These are phyloP conservation scores for Nelumbo lutea DNA, from an alignment of 164 flowering plant species.

Conservation along the genomic window DNA sequence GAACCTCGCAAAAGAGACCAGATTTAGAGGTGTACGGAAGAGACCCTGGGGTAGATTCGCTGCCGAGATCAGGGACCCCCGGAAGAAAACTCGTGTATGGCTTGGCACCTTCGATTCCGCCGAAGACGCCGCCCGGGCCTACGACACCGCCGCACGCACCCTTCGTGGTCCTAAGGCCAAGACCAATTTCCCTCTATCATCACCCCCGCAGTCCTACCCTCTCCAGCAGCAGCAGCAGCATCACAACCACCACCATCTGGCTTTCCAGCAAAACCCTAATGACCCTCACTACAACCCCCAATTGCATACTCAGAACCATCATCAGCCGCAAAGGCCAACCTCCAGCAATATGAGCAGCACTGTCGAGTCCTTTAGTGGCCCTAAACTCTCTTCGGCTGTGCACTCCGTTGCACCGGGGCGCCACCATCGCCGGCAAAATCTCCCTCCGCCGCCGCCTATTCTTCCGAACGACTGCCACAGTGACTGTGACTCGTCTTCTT, in stretches of 20 bases:
- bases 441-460: constrained; percentile 38
- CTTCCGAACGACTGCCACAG: constrained; percentile 67
- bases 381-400: constrained; percentile 20
- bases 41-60: constrained; percentile 86
- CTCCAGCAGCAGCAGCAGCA: neutral
- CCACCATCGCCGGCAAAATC: constrained; percentile 4
- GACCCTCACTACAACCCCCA: constrained; percentile 7
- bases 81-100: constrained; percentile 80
- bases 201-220: neutral
- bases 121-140: constrained; percentile 74
- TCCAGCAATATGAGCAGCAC: constrained; percentile 71
- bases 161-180: constrained; percentile 80
- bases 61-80: constrained; percentile 81
- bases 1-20: constrained; percentile 24
- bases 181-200: constrained; percentile 50
- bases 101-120: constrained; percentile 83
- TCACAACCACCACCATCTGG: constrained; percentile 2
- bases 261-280: constrained; percentile 7
- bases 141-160: constrained; percentile 64
- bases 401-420: constrained; percentile 4
- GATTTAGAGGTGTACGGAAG: constrained; percentile 68
- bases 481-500: constrained; percentile 83
- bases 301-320: constrained; percentile 12
- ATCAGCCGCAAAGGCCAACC: constrained; percentile 49
- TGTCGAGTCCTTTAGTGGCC: constrained; percentile 80